Conservation (phyloP, 148 eudicot genomes). For the Camellia lanceoleosa region DNA sequence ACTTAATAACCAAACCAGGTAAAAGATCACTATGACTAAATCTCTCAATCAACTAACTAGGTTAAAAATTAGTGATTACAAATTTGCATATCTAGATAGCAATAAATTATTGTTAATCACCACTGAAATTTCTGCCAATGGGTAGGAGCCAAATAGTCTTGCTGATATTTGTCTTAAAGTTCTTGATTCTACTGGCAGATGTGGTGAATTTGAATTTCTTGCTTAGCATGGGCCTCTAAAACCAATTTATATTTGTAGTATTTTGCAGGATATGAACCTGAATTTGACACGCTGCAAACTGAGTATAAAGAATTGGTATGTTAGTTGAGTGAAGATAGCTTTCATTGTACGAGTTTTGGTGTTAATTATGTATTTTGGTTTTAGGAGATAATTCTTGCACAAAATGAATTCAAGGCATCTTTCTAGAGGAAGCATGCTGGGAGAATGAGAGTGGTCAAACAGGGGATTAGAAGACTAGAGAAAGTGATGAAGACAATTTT, state of each 20-base stretch:
- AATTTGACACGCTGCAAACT: conserved; percentile 54
- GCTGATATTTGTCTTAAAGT: background rate
- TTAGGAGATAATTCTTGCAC: conserved; percentile 51
- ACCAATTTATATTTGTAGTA: conserved; percentile 30
- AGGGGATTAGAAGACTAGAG: conserved; percentile 65
- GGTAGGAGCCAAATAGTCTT: background rate
- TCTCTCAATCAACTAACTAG: too few relatives aligned
- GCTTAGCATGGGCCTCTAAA: background rate
- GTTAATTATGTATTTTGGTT: conserved; percentile 30
- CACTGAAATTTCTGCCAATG: background rate
- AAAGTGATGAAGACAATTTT: conserved; percentile 66
- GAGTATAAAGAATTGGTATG: conserved; percentile 85
- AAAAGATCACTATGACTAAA: too few relatives aligned
- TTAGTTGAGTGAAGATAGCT: conserved; percentile 22
- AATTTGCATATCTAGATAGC: too few relatives aligned
- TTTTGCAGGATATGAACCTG: conserved; percentile 86
- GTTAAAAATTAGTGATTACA: too few relatives aligned
- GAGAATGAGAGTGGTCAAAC: conserved; percentile 75
- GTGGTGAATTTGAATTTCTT: background rate
- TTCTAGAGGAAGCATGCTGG: conserved; percentile 57
- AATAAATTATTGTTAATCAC: background rate
- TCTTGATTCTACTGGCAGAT: background rate
- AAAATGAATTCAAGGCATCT: conserved; percentile 47
- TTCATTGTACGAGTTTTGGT: conserved; percentile 12
- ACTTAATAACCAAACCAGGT: too few relatives aligned